Percentiles rank a stretch among this genome's conserved stretches.
phyloP scores from a whole-genome alignment of 2,329 filamentous ascomycete species.

The Massarina eburnea region DNA sequence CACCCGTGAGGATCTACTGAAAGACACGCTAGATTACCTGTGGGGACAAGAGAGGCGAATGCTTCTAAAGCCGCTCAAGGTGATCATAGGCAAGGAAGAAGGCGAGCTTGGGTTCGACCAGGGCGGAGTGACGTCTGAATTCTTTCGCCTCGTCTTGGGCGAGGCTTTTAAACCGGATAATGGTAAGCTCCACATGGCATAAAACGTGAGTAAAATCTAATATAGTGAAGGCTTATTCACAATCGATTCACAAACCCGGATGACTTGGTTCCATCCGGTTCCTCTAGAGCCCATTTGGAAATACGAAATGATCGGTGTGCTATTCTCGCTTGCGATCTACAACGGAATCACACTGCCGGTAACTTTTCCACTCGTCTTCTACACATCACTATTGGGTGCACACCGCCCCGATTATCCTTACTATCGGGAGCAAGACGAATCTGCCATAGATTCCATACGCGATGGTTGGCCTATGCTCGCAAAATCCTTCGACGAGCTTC shows the following conservation, averaged over 20 bases:
- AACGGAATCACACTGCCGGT: slow-evolving; percentile 91
- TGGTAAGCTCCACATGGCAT: slow-evolving; percentile 48
- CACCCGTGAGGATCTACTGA: slow-evolving; percentile 44
- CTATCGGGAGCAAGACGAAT: slow-evolving; percentile 18
- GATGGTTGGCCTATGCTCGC: slow-evolving; percentile 87
- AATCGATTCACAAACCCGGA: slow-evolving; percentile 71
- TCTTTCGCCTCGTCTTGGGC: slow-evolving; percentile 81
- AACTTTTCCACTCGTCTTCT: slow-evolving; percentile 83
- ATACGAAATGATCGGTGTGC: slow-evolving; percentile 82
- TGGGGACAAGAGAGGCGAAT: slow-evolving; percentile 85
- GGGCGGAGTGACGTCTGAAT: slow-evolving; percentile 94
- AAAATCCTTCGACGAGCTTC: slow-evolving; percentile 70
- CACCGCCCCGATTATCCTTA: slow-evolving; percentile 67
- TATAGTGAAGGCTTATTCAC: slow-evolving; percentile 65
- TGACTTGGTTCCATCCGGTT: slow-evolving; percentile 86
- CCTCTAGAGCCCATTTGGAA: slow-evolving; percentile 84
- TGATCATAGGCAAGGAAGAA: slow-evolving; percentile 75
- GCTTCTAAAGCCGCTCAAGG: slow-evolving; percentile 81
- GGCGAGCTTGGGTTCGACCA: slow-evolving; percentile 92
- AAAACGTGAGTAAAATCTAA: slow-evolving; percentile 9
- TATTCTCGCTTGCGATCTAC: slow-evolving; percentile 89
- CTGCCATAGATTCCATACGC: slow-evolving; percentile 68
- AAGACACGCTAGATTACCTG: slow-evolving; percentile 72
- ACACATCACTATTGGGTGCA: slow-evolving; percentile 73
- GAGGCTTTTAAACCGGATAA: slow-evolving; percentile 78